Conservation (phyloP, 306 rosid species). For the Gynostemma pentaphyllum region DNA sequence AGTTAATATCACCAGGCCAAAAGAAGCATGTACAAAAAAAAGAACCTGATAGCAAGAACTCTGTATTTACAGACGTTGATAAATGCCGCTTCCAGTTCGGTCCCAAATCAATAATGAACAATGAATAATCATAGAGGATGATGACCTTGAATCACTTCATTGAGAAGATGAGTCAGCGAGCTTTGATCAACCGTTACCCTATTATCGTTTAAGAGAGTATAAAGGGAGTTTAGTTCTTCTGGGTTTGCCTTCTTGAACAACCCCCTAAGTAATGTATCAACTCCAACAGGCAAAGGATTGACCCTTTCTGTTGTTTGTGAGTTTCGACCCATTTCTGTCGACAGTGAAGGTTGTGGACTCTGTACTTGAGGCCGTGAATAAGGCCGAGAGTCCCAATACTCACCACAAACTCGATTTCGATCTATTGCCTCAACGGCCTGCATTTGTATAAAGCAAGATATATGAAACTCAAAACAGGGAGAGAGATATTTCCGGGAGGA, state of each 20-base stretch:
- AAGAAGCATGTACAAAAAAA: constrained; percentile 23
- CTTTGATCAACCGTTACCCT: constrained; percentile 31
- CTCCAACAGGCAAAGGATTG: constrained; percentile 21
- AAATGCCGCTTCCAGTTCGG: constrained; percentile 24
- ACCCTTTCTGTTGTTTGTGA: background rate
- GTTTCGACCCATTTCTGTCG: constrained; percentile 24
- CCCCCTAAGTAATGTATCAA: constrained; percentile 28
- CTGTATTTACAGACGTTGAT: constrained; percentile 39
- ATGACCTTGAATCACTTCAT: constrained; percentile 51
- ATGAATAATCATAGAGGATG: constrained; percentile 36
- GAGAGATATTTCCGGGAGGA: background rate
- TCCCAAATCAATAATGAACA: constrained; percentile 23
- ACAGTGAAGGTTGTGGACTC: constrained; percentile 47
- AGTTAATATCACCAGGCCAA: constrained; percentile 31
- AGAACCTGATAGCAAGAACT: constrained; percentile 20
- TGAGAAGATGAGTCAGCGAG: constrained; percentile 42
- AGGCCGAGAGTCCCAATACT: constrained; percentile 95
- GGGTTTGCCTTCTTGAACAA: constrained; percentile 56
- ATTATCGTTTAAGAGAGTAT: constrained; percentile 45
- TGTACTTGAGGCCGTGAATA: constrained; percentile 84
- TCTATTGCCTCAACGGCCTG: constrained; percentile 96
- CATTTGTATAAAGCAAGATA: constrained; percentile 5
- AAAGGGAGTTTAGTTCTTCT: constrained; percentile 63
- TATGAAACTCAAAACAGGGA: background rate
- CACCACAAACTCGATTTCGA: constrained; percentile 58